phyloP scores from a whole-genome alignment of 495 filamentous ascomycete species.

The Terfezia claveryi region DNA sequence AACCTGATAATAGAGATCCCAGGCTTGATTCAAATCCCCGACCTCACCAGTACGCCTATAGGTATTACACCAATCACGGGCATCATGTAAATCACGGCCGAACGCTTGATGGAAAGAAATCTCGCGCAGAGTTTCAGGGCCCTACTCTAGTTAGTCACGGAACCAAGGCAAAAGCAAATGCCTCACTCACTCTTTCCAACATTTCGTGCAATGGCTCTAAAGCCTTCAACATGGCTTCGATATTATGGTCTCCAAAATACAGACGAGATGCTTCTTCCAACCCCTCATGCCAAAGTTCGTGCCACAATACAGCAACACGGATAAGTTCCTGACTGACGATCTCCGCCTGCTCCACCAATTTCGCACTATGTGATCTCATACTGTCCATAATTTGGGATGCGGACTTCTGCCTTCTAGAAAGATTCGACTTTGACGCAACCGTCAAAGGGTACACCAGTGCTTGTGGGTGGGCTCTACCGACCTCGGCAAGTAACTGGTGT shows the following conservation, averaged over 20 bases:
- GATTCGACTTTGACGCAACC: constrained; percentile 85
- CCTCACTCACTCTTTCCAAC: constrained; percentile 37
- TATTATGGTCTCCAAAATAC: constrained; percentile 84
- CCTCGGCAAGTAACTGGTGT: constrained; percentile 72
- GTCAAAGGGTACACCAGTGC: constrained; percentile 99
- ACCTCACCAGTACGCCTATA: constrained; percentile 69
- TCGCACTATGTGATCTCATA: constrained; percentile 88
- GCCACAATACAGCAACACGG: constrained; percentile 89
- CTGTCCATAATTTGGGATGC: constrained; percentile 88
- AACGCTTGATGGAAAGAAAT: constrained; percentile 97
- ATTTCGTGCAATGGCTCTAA: constrained; percentile 78
- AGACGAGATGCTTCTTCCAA: constrained; percentile 87
- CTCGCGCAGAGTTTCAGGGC: constrained; percentile 79
- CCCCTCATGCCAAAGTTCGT: constrained; percentile 98
- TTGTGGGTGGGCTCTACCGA: constrained; percentile 84
- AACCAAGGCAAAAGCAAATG: background rate
- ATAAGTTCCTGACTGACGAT: constrained; percentile 87
- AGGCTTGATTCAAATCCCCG: constrained; percentile 88
- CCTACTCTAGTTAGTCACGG: constrained; percentile 22
- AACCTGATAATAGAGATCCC: constrained; percentile 86
- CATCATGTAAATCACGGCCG: constrained; percentile 80
- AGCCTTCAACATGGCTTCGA: constrained; percentile 87
- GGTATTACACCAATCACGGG: constrained; percentile 83
- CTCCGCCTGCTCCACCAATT: constrained; percentile 84
- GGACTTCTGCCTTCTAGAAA: constrained; percentile 57